Evolutionary conservation across 192 early-diverging fungal genomes (phyloP).

Genomic region (Funneliformis mosseae): DNA sequence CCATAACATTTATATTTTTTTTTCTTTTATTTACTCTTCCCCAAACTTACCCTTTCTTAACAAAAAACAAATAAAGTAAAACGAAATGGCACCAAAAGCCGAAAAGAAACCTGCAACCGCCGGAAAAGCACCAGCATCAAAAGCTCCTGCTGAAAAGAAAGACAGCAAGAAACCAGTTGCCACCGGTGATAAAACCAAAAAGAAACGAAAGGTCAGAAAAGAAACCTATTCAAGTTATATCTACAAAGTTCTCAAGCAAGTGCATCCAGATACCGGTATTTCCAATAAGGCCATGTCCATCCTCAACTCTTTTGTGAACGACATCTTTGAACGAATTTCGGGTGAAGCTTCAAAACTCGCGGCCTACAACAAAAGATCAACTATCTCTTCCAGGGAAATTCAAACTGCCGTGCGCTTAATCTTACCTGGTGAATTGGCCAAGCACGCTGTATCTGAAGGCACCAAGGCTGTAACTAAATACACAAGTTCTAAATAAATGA

Average conservation of each 20-base stretch:
- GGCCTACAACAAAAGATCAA: slow-evolving; percentile 93
- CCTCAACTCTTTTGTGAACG: slow-evolving; percentile 96
- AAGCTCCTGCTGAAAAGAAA: slow-evolving; percentile 47
- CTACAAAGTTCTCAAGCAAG: slow-evolving; percentile 97
- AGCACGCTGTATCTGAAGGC: slow-evolving; percentile 97
- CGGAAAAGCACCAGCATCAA: slow-evolving; percentile 68
- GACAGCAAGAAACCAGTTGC: slow-evolving; percentile 62
- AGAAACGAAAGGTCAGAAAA: slow-evolving; percentile 70
- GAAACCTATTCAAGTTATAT: slow-evolving; percentile 95
- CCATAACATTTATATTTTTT: not conserved
- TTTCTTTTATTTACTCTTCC: not conserved
- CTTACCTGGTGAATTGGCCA: slow-evolving; percentile 88
- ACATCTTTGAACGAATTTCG: slow-evolving; percentile 96
- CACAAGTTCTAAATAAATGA: slow-evolving; percentile 72
- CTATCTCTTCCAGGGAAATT: slow-evolving; percentile 95
- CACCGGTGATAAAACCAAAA: slow-evolving; percentile 62
- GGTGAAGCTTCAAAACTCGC: slow-evolving; percentile 82
- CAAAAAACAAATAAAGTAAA: slow-evolving; percentile 22
- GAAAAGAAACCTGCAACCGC: slow-evolving; percentile 49
- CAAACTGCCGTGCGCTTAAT: slow-evolving; percentile 73
- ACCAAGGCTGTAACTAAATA: slow-evolving; percentile 99
- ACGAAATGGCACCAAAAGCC: slow-evolving; percentile 47
- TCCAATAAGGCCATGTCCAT: slow-evolving; percentile 95
- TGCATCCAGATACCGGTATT: slow-evolving; percentile 96
- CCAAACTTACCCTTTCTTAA: not conserved